These are phyloP conservation scores for Exophiala calicioides DNA, from an alignment of 2,329 filamentous ascomycete species.

Conservation along the genomic window DNA sequence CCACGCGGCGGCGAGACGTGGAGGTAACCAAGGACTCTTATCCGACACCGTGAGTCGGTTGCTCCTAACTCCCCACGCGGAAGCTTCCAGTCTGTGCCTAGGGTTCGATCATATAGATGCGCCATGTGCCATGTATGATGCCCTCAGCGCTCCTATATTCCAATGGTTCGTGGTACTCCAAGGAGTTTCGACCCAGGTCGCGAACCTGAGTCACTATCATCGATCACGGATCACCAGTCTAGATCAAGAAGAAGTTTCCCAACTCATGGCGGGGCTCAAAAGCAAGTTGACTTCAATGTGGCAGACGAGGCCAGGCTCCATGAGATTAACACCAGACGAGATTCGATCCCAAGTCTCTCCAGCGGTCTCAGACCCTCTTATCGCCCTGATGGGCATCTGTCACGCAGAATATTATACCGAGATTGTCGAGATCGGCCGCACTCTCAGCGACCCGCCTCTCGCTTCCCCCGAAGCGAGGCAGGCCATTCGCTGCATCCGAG, in stretches of 20 bases:
- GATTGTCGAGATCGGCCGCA: slow-evolving; percentile 10
- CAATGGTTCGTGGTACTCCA: slow-evolving; percentile 8
- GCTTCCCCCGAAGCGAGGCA: slow-evolving; percentile 4
- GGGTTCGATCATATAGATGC: background rate
- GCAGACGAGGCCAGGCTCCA: background rate
- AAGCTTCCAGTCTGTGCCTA: background rate
- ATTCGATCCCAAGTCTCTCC: slow-evolving; percentile 1
- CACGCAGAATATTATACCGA: slow-evolving; percentile 10
- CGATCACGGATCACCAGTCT: slow-evolving; percentile 6
- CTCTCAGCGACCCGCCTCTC: slow-evolving; percentile 12
- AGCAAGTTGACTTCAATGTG: slow-evolving; percentile 4
- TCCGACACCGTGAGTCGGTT: slow-evolving; percentile 1
- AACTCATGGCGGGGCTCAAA: slow-evolving; percentile 1
- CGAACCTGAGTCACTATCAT: slow-evolving; percentile 13
- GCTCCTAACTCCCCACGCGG: background rate
- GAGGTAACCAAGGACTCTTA: slow-evolving; percentile 8
- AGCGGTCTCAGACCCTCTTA: slow-evolving; percentile 5
- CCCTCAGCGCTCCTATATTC: slow-evolving; percentile 4
- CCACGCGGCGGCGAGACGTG: slow-evolving; percentile 9
- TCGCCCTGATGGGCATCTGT: slow-evolving; percentile 3
- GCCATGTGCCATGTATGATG: background rate
- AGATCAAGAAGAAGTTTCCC: slow-evolving; percentile 15
- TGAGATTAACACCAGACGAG: background rate
- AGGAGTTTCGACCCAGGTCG: slow-evolving; percentile 9
- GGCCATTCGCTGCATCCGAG: slow-evolving; percentile 1